These are phyloP conservation scores for Senna tora DNA, from an alignment of 306 rosid species.

Conservation along the genomic window DNA sequence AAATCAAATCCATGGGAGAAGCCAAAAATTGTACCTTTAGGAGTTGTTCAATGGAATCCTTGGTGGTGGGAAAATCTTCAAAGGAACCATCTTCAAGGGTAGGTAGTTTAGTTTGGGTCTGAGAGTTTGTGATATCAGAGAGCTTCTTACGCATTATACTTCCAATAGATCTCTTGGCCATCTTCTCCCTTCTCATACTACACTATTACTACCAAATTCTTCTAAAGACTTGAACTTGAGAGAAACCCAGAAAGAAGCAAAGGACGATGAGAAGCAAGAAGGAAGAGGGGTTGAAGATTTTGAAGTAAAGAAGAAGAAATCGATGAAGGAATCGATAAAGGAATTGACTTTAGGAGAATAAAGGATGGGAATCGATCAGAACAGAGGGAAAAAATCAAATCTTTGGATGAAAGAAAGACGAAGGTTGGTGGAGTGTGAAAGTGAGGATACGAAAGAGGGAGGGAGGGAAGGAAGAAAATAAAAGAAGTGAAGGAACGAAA, in stretches of 20 bases:
- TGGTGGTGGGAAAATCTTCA: slow-evolving; percentile 26
- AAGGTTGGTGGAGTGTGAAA: slow-evolving; percentile 8
- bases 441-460: neutral
- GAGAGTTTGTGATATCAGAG: slow-evolving; percentile 64
- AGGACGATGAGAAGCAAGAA: neutral
- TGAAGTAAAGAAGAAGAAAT: slow-evolving; percentile 13
- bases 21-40: slow-evolving; percentile 44
- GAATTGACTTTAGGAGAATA: neutral
- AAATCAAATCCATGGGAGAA: neutral
- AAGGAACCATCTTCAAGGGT: slow-evolving; percentile 38
- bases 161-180: slow-evolving; percentile 53
- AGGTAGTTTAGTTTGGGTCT: slow-evolving; percentile 29
- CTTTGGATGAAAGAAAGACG: slow-evolving; percentile 1
- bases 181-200: slow-evolving; percentile 31
- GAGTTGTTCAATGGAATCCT: slow-evolving; percentile 55
- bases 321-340: neutral
- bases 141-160: slow-evolving; percentile 58
- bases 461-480: neutral
- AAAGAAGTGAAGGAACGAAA: slow-evolving; percentile 14
- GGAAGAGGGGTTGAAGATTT: neutral
- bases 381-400: neutral
- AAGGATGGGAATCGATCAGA: slow-evolving; percentile 14
- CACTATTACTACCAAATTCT: neutral
- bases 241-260: slow-evolving; percentile 17
- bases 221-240: neutral